A percentile compares a stretch with the other conserved stretches of the same genome.
Evolutionary conservation across 768 basidiomycete genomes (phyloP).

Genomic region (Lyophyllum shimeji): DNA sequence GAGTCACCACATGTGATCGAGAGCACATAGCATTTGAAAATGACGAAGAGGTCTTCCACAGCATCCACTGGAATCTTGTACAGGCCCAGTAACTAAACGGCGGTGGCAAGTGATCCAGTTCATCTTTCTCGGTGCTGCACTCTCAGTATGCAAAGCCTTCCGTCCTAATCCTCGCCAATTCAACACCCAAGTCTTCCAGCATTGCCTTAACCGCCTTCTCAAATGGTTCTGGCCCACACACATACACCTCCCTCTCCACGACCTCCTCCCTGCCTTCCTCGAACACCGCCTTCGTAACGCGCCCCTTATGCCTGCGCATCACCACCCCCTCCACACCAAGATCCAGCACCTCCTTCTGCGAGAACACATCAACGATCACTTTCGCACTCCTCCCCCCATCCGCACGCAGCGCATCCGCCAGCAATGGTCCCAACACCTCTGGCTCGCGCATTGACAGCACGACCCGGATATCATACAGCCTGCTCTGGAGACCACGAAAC

Average conservation of each 20-base stretch:
- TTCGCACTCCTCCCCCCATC: constrained; percentile 6
- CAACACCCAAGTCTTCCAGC: constrained; percentile 35
- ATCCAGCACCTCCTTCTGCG: constrained; percentile 17
- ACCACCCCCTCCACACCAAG: constrained; percentile 6
- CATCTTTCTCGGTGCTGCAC: background rate
- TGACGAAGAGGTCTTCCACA: no score
- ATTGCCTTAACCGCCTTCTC: constrained; percentile 36
- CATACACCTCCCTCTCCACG: constrained; percentile 31
- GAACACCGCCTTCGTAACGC: constrained; percentile 21
- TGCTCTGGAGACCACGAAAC: constrained; percentile 26
- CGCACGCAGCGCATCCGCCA: constrained; percentile 27
- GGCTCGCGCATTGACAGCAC: constrained; percentile 55
- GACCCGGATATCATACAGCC: constrained; percentile 41
- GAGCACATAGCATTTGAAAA: no score
- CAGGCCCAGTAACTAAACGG: no score
- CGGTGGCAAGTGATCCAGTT: no score
- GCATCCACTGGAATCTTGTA: no score
- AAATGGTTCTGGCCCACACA: constrained; percentile 53
- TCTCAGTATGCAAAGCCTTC: constrained; percentile 47
- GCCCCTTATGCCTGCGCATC: constrained; percentile 19
- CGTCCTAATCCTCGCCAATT: constrained; percentile 27
- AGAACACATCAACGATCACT: constrained; percentile 43
- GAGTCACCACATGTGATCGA: no score
- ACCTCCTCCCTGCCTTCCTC: constrained; percentile 15
- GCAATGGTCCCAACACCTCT: constrained; percentile 43